A percentile compares a stretch with the other conserved stretches of the same genome.
Evolutionary conservation across 345 rosid species (phyloP).

Genomic region (Schrenkiella parvula): DNA sequence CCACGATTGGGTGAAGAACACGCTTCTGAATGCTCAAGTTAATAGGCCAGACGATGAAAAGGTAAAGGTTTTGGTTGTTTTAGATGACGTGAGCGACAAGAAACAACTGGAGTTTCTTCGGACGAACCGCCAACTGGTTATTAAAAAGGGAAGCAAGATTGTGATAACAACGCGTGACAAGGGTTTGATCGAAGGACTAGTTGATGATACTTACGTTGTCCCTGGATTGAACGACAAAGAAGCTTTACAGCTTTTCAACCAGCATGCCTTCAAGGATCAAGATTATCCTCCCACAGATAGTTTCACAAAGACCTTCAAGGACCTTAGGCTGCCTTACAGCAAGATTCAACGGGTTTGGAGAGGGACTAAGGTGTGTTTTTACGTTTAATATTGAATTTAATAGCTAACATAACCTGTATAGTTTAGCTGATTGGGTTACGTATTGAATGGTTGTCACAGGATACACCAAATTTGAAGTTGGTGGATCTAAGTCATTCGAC

Average conservation of each 20-base stretch:
- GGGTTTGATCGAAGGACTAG: too few relatives aligned
- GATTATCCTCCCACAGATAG: neutral
- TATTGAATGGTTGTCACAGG: neutral
- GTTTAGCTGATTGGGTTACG: neutral
- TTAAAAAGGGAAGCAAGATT: neutral
- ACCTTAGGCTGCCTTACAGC: constrained; percentile 7
- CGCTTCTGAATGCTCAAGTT: neutral
- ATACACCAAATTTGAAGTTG: neutral
- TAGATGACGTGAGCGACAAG: constrained; percentile 10
- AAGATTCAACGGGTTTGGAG: constrained; percentile 17
- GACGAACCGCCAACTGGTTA: neutral
- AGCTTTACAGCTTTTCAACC: constrained; percentile 2
- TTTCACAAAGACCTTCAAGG: neutral
- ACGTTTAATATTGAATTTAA: neutral
- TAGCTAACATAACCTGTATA: too few relatives aligned
- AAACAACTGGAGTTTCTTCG: neutral
- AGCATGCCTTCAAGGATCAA: neutral
- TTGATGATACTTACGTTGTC: too few relatives aligned
- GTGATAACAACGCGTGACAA: too few relatives aligned
- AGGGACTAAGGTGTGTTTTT: neutral
- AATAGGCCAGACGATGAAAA: neutral
- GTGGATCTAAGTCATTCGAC: constrained; percentile 16
- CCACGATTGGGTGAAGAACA: neutral
- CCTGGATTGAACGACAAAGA: too few relatives aligned
- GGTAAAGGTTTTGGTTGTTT: neutral